These are phyloP conservation scores for Zizania palustris DNA, from an alignment of 202 grass and related monocot species.

Conservation along the genomic window DNA sequence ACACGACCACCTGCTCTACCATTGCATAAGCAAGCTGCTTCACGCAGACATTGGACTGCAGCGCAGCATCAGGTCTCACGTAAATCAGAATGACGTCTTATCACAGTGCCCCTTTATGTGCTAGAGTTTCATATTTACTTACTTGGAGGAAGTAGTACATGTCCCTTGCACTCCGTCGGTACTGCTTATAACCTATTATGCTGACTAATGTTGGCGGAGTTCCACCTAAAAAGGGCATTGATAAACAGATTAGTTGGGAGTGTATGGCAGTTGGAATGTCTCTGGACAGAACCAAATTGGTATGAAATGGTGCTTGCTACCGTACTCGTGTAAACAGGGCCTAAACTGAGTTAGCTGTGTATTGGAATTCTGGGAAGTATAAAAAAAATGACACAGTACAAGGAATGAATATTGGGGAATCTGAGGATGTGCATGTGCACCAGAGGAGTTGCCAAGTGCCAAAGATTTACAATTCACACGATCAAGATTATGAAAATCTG, in stretches of 20 bases:
- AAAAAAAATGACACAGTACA: background rate
- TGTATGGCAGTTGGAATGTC: background rate
- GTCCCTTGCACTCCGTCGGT: constrained; percentile 71
- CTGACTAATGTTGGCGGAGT: constrained; percentile 89
- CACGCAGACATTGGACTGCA: constrained; percentile 88
- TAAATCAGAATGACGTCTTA: constrained; percentile 25
- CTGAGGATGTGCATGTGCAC: background rate
- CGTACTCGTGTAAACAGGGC: background rate
- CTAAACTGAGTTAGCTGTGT: background rate
- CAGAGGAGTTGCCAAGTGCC: background rate
- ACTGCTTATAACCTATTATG: constrained; percentile 87
- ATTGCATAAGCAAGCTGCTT: constrained; percentile 86
- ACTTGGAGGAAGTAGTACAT: constrained; percentile 98
- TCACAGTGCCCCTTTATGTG: background rate
- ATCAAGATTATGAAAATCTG: constrained; percentile 25
- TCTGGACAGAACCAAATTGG: background rate
- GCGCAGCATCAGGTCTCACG: constrained; percentile 28
- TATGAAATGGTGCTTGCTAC: background rate
- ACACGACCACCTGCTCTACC: constrained; percentile 72
- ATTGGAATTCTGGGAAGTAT: background rate
- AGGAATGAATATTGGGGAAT: background rate
- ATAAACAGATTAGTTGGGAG: constrained; percentile 31
- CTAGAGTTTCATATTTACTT: constrained; percentile 37
- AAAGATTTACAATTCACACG: constrained; percentile 20
- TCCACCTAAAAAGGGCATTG: constrained; percentile 62